Evolutionary conservation across 495 filamentous ascomycete species (phyloP), one percentile per base, ranked within the genome.

Genomic region (Neohortaea acidophila): DNA sequence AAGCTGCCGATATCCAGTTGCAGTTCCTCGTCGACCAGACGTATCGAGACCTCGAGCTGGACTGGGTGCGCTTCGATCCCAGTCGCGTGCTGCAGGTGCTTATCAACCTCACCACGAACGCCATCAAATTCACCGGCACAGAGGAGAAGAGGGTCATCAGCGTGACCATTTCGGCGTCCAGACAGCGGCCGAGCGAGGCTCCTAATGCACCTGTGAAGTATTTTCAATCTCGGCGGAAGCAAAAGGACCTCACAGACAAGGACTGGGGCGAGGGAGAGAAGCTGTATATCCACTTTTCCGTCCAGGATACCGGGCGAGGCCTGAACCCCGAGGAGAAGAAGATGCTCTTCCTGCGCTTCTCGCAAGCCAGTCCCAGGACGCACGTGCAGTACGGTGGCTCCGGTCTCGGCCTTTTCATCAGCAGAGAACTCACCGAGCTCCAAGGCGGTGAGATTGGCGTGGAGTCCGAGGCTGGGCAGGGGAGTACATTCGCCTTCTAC

Each of bases 381-480:
- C 80, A 87, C 40, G 70, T 81, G 0, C 70, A 79, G 25, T 91
- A 89, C 44, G 84, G 83, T 14, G 84, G 84, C 2, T 84, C 75
- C 4, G 84, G 84, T 0, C 66, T 92, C 2, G 84, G 84, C 0
- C 63, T 92, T 3, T 91, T 85, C 59, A 85, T 91, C 38, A 82
- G 75, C 21, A 64, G 79, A 25, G 72, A 77, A 38, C 60, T 92
- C 6, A 81, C 78, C 14, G 81, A 87, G 47, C 53, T 89, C 10
- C 81, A 86, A 59, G 82, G 82, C 15, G 84, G 84, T 4, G 79
- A 84, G 42, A 85, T 91, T 39, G 82, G 81, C 1, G 81, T 89
- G 1, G 65, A 70, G 13, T 82, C 79, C 2, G 66, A 73, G 47
- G 63, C 75, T 36, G 80, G 76, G 6, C 56, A 73, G 27, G 84